Evolutionary conservation across 2,329 filamentous ascomycete genomes (phyloP), one percentile per base, ranked within the genome.

Genomic region (Cercospora beticola): DNA sequence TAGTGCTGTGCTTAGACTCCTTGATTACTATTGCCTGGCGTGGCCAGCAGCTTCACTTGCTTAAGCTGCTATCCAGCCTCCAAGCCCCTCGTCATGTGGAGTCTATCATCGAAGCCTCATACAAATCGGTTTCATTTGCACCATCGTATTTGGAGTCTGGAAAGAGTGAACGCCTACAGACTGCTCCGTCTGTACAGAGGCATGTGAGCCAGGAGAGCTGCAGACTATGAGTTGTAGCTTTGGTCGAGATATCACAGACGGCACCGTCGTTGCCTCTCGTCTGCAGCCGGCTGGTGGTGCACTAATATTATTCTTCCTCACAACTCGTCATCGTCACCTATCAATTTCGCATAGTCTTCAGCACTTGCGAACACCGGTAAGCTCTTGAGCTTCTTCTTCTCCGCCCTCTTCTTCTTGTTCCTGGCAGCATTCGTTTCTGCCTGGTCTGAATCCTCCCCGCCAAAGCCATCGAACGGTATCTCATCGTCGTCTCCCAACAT

Each of bases 311-410:
- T 14, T 23, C 43, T 21, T 12, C 23, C 54, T 28, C 46, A 64
- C 31, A 64, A 28, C 18, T 71, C 70, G 2, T 74, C 72, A 59
- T 74, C 72, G 57, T 73, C 73, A 40, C 77, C 76, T 54, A 80
- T 68, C 71, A 80, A 86, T 75, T 91, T 91, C 16, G 93, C 94
- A 80, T 98, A 99, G 79, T 98, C 95, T 65, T 98, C 95, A 33
- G 87, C 91, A 33, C 92, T 96, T 21, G 96, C 95, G 83, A 99
- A 99, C 40, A 89, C 96, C 6, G 95, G 95, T 74, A 99, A 83
- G 72, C 89, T 88, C 86, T 93, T 97, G 80, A 98, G 85, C 83
- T 92, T 92, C 86, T 90, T 93, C 82, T 87, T 90, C 82, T 91
- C 92, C 78, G 88, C 86, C 74, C 84, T 86, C 78, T 82, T 81